Percentiles rank a stretch among this genome's conserved stretches.
phyloP scores from a whole-genome alignment of 495 filamentous ascomycete species.

The Cercophora sp. region DNA sequence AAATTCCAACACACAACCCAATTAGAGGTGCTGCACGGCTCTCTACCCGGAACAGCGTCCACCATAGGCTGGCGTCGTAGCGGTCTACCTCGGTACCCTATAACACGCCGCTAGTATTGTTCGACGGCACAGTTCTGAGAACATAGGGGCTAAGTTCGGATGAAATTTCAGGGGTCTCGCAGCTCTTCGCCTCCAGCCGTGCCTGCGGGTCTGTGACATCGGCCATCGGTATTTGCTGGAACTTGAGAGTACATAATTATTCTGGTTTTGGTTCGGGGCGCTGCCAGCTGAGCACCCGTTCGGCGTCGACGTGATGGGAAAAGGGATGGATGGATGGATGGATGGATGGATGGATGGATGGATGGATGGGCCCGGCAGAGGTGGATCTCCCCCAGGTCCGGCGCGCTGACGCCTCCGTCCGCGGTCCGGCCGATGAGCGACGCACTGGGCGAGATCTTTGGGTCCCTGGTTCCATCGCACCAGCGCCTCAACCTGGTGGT shows the following conservation, averaged over 20 bases:
- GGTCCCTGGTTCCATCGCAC: conserved; percentile 10
- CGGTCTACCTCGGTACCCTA: conserved; percentile 1
- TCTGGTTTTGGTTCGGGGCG: neutral
- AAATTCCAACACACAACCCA: conserved; percentile 9
- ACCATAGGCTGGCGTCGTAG: conserved; percentile 9
- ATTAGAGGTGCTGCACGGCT: conserved; percentile 6
- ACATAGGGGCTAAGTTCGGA: neutral
- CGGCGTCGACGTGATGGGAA: too few species aligned
- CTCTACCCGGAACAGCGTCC: conserved; percentile 5
- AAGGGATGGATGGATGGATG: too few species aligned
- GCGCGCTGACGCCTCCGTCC: neutral
- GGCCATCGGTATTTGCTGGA: neutral
- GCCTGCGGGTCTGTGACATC: conserved; percentile 2
- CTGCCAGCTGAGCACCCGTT: neutral
- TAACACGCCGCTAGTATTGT: conserved; percentile 8
- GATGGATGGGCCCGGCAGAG: too few species aligned
- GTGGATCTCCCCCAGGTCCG: conserved; percentile 8
- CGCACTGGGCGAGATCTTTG: conserved; percentile 14
- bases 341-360: too few species aligned
- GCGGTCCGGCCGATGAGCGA: neutral
- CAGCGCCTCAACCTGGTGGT: conserved; percentile 1
- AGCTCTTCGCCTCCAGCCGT: conserved; percentile 2
- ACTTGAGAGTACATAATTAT: neutral
- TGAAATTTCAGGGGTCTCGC: conserved; percentile 15
- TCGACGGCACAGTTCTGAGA: neutral